phyloP scores from a whole-genome alignment of 495 filamentous ascomycete species.

The Immersiella caudata region DNA sequence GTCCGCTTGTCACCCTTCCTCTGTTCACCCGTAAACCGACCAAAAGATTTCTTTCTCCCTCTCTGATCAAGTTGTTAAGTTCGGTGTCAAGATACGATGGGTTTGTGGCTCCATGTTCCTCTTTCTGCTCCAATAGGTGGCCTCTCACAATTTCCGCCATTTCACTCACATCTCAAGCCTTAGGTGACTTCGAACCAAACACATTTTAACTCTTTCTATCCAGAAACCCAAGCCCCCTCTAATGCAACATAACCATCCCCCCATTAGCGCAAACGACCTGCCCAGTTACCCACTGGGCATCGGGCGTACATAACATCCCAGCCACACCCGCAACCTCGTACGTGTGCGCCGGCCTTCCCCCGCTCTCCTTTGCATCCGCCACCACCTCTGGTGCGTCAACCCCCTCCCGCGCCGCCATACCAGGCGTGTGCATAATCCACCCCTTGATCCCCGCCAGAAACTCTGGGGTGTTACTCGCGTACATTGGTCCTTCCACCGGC shows the following conservation, averaged over 20 bases:
- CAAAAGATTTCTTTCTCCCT: too few relatives aligned
- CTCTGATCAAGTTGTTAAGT: too few relatives aligned
- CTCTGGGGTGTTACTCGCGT: constrained; percentile 41
- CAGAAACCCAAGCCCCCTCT: constrained; percentile 21
- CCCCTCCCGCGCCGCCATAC: constrained; percentile 55
- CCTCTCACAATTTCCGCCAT: too few relatives aligned
- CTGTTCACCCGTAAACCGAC: neutral
- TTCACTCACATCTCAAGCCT: too few relatives aligned
- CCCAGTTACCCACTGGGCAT: constrained; percentile 80
- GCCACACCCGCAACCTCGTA: constrained; percentile 83
- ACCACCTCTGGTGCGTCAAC: constrained; percentile 65
- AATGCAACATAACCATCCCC: constrained; percentile 67
- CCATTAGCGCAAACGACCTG: constrained; percentile 88
- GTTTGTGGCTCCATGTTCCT: too few relatives aligned
- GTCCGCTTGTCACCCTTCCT: neutral
- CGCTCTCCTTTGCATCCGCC: constrained; percentile 56
- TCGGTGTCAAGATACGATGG: too few relatives aligned
- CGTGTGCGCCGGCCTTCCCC: constrained; percentile 72
- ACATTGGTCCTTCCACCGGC: constrained; percentile 79
- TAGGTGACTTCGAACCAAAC: neutral
- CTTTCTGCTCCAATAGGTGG: too few relatives aligned
- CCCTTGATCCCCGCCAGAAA: constrained; percentile 48
- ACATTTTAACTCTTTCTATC: too few relatives aligned
- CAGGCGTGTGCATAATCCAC: constrained; percentile 70
- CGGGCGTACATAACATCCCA: constrained; percentile 76